A percentile compares a stretch with the other conserved stretches of the same genome.
Conservation (phyloP, 805 yeast species). For the Maudiozyma bulderi region DNA sequence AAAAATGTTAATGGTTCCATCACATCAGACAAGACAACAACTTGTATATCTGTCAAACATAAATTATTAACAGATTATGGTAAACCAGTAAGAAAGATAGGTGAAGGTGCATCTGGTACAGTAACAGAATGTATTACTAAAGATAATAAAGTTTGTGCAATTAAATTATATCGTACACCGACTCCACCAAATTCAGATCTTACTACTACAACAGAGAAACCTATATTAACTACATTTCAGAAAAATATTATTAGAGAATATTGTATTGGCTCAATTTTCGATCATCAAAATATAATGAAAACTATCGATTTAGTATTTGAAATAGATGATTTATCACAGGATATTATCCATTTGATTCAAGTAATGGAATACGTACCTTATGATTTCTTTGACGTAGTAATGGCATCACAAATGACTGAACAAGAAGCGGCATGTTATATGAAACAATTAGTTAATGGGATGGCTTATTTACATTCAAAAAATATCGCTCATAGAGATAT, state of each 20-base stretch:
- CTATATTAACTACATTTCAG: constrained; percentile 42
- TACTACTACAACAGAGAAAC: neutral
- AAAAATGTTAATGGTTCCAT: neutral
- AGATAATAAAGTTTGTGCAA: constrained; percentile 63
- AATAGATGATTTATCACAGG: constrained; percentile 21
- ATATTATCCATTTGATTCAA: constrained; percentile 50
- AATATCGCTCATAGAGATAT: constrained; percentile 92
- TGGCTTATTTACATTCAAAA: constrained; percentile 60
- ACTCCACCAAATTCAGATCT: neutral
- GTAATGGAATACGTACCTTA: constrained; percentile 83
- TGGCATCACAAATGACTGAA: constrained; percentile 71
- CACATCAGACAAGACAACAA: neutral
- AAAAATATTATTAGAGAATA: constrained; percentile 76
- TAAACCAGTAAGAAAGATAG: constrained; percentile 60
- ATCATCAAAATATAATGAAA: constrained; percentile 71
- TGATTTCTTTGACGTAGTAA: constrained; percentile 87
- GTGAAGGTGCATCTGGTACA: constrained; percentile 93
- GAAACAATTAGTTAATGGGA: constrained; percentile 71
- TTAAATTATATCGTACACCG: constrained; percentile 53
- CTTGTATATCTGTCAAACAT: constrained; percentile 35
- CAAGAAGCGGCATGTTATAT: constrained; percentile 73
- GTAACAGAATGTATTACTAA: constrained; percentile 67
- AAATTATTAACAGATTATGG: constrained; percentile 43
- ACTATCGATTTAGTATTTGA: constrained; percentile 75
- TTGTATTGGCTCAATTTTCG: constrained; percentile 66